Evolutionary conservation across 352 stramenopile species (phyloP).

Genomic region (Blastocystis sp.): DNA sequence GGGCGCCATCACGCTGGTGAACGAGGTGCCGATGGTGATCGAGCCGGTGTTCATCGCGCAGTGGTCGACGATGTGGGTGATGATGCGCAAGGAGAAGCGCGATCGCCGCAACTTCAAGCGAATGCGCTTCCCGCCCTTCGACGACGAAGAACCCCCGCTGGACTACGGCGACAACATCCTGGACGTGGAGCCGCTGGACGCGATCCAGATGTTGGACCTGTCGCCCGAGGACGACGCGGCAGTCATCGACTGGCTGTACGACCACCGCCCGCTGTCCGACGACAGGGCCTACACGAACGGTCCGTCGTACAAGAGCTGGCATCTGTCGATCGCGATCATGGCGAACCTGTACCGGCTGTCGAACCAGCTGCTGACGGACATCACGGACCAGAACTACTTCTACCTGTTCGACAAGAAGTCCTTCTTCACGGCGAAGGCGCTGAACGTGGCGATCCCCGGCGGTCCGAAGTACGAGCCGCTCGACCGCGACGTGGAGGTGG

Average conservation of each 20-base stretch:
- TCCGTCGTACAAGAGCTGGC: constrained; percentile 92
- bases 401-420: constrained; percentile 90
- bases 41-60: constrained; percentile 99
- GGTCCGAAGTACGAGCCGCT: constrained; percentile 98
- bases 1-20: constrained; percentile 98
- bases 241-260: constrained; percentile 96
- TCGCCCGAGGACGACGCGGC: constrained; percentile 88
- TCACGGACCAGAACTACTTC: constrained; percentile 92
- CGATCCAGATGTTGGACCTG: constrained; percentile 84
- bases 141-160: constrained; percentile 95
- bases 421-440: constrained; percentile 98
- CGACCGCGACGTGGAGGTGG: constrained; percentile 91
- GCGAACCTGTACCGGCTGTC: constrained; percentile 93
- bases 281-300: constrained; percentile 90
- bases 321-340: constrained; percentile 93
- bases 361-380: constrained; percentile 89
- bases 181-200: constrained; percentile 86
- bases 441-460: constrained; percentile 97
- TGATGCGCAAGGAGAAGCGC: constrained; percentile 98
- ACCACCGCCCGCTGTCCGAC: constrained; percentile 86
- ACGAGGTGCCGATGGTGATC: constrained; percentile 97
- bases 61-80: constrained; percentile 99
- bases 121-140: constrained; percentile 99
- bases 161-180: constrained; percentile 93
- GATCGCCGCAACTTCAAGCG: constrained; percentile 98